These are phyloP conservation scores for Coniella lustricola DNA, from an alignment of 2,329 filamentous ascomycete species.

Conservation along the genomic window DNA sequence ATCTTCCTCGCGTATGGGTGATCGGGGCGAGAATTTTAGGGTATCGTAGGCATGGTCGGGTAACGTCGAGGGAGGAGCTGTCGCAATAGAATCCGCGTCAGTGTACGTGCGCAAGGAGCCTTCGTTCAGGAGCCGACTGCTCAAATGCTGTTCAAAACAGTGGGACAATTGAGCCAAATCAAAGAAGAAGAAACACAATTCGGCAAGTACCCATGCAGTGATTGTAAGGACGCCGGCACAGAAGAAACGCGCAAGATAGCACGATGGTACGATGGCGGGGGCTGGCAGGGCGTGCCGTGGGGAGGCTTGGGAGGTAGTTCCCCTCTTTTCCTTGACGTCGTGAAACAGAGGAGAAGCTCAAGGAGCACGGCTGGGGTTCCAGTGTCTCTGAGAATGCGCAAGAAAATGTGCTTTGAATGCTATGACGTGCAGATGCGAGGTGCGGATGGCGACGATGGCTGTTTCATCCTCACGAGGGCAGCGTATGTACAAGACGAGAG, in stretches of 20 bases:
- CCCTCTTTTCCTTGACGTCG: constrained; percentile 13
- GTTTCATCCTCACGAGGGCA: constrained; percentile 13
- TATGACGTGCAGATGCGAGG: neutral
- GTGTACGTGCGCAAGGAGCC: constrained; percentile 2
- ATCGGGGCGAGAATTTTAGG: constrained; percentile 44
- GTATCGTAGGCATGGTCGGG: constrained; percentile 48
- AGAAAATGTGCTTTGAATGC: neutral
- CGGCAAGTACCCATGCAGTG: too few species aligned
- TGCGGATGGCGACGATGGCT: constrained; percentile 3
- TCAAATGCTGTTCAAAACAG: too few species aligned
- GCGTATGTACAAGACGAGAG: neutral
- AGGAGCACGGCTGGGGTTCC: constrained; percentile 9
- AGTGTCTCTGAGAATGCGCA: constrained; percentile 1
- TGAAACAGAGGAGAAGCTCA: constrained; percentile 17
- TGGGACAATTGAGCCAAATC: too few species aligned
- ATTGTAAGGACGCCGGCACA: too few species aligned
- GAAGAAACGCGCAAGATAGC: too few species aligned
- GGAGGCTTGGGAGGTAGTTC: constrained; percentile 5
- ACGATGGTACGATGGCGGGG: neutral
- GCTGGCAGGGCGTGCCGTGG: neutral
- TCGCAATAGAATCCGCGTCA: constrained; percentile 16
- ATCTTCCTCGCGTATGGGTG: constrained; percentile 46
- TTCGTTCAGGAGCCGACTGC: neutral
- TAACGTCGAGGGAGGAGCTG: constrained; percentile 54
- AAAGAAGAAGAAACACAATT: too few species aligned